Percentiles rank a stretch among this genome's conserved stretches.
Evolutionary conservation across 495 filamentous ascomycete genomes (phyloP).

Genomic region (Friedmanniomyces simplex): DNA sequence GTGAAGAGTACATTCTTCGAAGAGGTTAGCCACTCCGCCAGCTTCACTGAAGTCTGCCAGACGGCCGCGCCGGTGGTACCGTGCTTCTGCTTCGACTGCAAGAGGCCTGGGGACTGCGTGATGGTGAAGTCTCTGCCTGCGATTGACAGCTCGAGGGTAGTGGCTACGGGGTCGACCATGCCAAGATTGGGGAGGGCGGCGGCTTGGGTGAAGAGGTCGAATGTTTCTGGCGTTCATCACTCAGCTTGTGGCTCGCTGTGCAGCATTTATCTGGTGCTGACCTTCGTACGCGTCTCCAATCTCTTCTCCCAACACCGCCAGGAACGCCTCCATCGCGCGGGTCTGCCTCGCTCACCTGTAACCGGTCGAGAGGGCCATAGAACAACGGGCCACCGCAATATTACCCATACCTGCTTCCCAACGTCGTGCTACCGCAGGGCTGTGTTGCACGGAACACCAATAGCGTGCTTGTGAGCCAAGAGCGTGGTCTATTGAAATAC

Average conservation of each 20-base stretch:
- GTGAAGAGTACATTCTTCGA: constrained; percentile 55
- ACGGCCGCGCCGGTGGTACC: constrained; percentile 85
- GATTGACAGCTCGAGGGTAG: constrained; percentile 56
- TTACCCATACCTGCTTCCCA: too few species aligned
- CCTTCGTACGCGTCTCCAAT: constrained; percentile 31
- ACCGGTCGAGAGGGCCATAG: too few species aligned
- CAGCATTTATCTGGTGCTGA: background rate
- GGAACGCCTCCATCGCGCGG: constrained; percentile 9
- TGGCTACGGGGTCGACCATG: constrained; percentile 63
- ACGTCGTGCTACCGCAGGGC: too few species aligned
- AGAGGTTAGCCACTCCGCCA: constrained; percentile 70
- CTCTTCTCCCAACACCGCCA: constrained; percentile 27
- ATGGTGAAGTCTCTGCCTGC: constrained; percentile 62
- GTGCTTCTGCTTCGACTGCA: constrained; percentile 63
- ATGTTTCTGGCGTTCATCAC: constrained; percentile 53
- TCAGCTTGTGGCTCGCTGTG: background rate
- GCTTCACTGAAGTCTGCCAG: constrained; percentile 84
- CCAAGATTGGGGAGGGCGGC: constrained; percentile 66
- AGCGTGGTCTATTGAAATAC: too few species aligned
- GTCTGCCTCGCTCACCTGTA: too few species aligned
- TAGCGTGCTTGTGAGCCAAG: too few species aligned
- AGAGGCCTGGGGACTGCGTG: constrained; percentile 72
- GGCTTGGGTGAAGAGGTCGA: constrained; percentile 67
- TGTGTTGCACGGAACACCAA: too few species aligned
- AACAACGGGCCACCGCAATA: too few species aligned